Evolutionary conservation across 2,329 filamentous ascomycete species (phyloP).

Genomic region (Rugonectria rugulosa): DNA sequence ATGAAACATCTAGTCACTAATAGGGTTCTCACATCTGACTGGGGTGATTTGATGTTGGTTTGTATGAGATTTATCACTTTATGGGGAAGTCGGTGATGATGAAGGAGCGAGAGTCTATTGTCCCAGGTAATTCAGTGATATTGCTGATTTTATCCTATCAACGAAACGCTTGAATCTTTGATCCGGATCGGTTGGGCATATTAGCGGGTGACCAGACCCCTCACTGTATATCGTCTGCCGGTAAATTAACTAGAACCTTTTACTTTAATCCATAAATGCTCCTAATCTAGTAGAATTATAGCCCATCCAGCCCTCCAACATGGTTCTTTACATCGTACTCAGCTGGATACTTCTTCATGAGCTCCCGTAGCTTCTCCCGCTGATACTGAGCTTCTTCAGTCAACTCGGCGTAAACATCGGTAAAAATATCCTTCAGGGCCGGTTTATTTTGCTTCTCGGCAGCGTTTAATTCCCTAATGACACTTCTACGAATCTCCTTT

Average conservation of each 20-base stretch:
- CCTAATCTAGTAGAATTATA: conserved; percentile 7
- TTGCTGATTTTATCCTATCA: too few relatives aligned
- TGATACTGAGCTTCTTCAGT: conserved; percentile 14
- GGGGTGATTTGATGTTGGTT: too few relatives aligned
- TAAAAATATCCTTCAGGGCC: conserved; percentile 3
- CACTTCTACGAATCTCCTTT: conserved; percentile 5
- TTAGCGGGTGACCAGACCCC: neutral
- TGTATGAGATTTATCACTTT: too few relatives aligned
- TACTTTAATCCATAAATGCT: too few relatives aligned
- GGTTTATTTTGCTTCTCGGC: conserved; percentile 21
- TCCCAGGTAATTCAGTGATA: too few relatives aligned
- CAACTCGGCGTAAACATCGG: conserved; percentile 19
- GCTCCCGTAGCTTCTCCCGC: neutral
- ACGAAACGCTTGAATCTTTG: too few relatives aligned
- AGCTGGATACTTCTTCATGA: conserved; percentile 16
- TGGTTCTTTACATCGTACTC: conserved; percentile 18
- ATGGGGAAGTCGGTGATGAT: too few relatives aligned
- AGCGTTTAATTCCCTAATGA: conserved; percentile 6
- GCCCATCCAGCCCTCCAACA: conserved; percentile 4
- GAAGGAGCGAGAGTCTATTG: too few relatives aligned
- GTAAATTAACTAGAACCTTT: neutral
- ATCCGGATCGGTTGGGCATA: too few relatives aligned
- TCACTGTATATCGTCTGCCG: neutral
- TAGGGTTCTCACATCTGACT: neutral
- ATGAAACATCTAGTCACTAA: neutral